These are phyloP conservation scores for Aspergillus sergii DNA, from an alignment of 2,329 filamentous ascomycete species.

Conservation along the genomic window DNA sequence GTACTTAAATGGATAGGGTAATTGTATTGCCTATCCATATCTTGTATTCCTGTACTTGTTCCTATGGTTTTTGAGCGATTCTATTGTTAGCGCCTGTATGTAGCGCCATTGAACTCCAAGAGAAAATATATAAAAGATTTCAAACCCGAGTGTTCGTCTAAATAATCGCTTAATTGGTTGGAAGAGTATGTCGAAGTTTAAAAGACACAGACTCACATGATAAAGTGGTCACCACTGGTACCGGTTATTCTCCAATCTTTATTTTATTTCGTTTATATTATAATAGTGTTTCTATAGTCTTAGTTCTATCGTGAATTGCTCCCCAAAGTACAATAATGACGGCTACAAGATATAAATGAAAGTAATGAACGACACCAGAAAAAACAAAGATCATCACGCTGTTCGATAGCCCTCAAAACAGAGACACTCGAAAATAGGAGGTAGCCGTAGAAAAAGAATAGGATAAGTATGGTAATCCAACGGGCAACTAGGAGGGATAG, in stretches of 20 bases:
- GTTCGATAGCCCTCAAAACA: background rate
- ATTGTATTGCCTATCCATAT: background rate
- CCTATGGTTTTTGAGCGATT: background rate
- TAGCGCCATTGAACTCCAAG: background rate
- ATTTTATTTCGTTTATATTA: background rate
- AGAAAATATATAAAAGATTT: background rate
- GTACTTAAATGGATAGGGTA: background rate
- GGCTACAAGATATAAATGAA: background rate
- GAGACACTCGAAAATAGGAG: background rate
- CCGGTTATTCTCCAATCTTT: background rate
- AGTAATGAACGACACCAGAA: background rate
- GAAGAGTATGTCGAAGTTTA: background rate
- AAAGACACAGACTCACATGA: background rate
- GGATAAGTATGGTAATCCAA: background rate
- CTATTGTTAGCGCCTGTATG: conserved; percentile 1
- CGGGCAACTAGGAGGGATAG: background rate
- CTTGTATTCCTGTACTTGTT: background rate
- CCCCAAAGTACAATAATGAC: background rate
- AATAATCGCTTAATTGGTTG: background rate
- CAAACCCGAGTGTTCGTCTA: background rate
- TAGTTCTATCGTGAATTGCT: background rate
- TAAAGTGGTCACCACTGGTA: background rate
- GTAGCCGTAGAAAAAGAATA: background rate
- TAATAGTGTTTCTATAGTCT: background rate
- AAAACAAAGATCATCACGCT: background rate